phyloP scores from a whole-genome alignment of 2,329 filamentous ascomycete genomes.

The Didymella exigua region DNA sequence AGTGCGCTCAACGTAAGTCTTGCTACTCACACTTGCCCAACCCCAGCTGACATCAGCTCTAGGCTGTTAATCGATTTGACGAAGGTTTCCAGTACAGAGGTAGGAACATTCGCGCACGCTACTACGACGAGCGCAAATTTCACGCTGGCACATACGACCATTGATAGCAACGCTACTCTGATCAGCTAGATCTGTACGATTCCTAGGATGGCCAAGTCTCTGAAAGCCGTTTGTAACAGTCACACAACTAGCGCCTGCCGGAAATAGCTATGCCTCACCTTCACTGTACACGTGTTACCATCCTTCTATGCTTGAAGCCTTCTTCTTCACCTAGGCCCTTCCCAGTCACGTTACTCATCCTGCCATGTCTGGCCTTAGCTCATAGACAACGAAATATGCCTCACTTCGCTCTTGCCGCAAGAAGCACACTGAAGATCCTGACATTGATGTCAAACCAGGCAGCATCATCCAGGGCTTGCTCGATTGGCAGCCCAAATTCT shows the following conservation, averaged over 20 bases:
- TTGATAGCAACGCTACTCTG: too few species aligned
- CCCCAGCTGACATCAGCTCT: constrained; percentile 13
- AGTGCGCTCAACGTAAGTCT: constrained; percentile 78
- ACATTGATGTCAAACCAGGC: too few species aligned
- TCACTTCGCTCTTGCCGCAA: too few species aligned
- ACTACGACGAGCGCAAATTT: constrained; percentile 83
- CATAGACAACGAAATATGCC: too few species aligned
- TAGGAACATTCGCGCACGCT: constrained; percentile 79
- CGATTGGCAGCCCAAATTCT: too few species aligned
- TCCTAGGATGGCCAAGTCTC: not conserved
- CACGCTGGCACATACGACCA: constrained; percentile 57
- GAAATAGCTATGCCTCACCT: not conserved
- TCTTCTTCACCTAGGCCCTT: not conserved
- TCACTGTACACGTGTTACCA: not conserved
- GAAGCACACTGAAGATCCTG: too few species aligned
- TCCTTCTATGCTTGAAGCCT: not conserved
- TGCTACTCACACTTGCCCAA: not conserved
- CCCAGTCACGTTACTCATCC: not conserved
- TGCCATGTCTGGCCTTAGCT: too few species aligned
- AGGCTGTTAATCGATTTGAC: constrained; percentile 89
- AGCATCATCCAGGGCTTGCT: too few species aligned
- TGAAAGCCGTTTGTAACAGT: not conserved
- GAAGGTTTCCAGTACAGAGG: constrained; percentile 93
- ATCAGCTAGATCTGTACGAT: not conserved
- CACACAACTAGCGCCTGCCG: not conserved